Evolutionary conservation across 2,329 filamentous ascomycete genomes (phyloP).

Genomic region (Sphaceloma murrayae): DNA sequence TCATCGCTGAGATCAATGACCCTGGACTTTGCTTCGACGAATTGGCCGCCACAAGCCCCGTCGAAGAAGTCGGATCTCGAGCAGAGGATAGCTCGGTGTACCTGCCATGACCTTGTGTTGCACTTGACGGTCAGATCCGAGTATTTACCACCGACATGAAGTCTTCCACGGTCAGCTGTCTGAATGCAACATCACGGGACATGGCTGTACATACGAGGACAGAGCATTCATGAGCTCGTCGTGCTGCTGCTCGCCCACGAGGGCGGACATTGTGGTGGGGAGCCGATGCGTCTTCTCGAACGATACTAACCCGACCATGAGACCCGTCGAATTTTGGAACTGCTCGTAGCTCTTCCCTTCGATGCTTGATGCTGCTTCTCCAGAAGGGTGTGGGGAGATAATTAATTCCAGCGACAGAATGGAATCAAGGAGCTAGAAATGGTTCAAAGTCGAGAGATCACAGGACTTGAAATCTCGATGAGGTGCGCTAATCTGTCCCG

Average conservation of each 20-base stretch:
- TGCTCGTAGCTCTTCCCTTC: no score
- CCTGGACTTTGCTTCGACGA: slow-evolving; percentile 28
- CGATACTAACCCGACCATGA: slow-evolving; percentile 6
- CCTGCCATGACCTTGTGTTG: slow-evolving; percentile 37
- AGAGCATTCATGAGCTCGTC: slow-evolving; percentile 39
- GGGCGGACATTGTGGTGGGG: slow-evolving; percentile 21
- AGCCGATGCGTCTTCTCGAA: slow-evolving; percentile 10
- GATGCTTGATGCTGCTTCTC: background rate
- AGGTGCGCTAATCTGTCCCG: slow-evolving; percentile 3
- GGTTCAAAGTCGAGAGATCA: background rate
- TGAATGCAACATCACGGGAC: slow-evolving; percentile 17
- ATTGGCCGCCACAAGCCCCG: slow-evolving; percentile 30
- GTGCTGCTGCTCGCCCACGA: slow-evolving; percentile 34
- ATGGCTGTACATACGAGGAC: slow-evolving; percentile 35
- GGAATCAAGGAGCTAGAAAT: no score
- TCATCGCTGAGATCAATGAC: slow-evolving; percentile 32
- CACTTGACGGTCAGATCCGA: slow-evolving; percentile 42
- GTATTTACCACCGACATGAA: slow-evolving; percentile 33
- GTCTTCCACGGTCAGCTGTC: slow-evolving; percentile 22
- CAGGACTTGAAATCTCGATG: slow-evolving; percentile 3
- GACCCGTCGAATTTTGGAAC: background rate
- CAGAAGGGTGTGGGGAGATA: background rate
- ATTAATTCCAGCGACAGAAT: no score
- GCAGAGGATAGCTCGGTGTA: slow-evolving; percentile 41
- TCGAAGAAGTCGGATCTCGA: slow-evolving; percentile 40